Base-by-base conservation (phyloP, 2,329 filamentous ascomycete genomes). In the Apiospora koreana region DNA sequence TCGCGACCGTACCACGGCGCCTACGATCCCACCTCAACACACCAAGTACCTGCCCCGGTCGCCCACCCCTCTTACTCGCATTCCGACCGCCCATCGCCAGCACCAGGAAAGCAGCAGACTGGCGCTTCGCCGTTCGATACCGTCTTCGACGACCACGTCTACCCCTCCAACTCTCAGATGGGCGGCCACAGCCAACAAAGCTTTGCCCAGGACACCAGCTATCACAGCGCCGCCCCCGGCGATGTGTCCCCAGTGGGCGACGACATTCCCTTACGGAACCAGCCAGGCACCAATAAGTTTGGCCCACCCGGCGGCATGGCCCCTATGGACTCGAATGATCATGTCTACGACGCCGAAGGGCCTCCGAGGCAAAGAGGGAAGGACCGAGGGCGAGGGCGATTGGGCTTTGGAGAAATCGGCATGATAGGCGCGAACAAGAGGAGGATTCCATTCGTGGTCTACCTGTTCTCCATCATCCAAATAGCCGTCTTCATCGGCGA, bases 401-500 rank as follows among this genome's bases (percentile, higher is more conserved):
- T 90, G 65, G 82, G 85, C n/a, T 83, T 89, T 62, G 88, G 88
- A 68, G 86, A 90, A 79, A 78, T 90, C 69, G 87, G 87, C 71
- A 90, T 90, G 87, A 77, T 90, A 64, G 86, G 87, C 2, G 81
- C 87, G 16, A 81, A 86, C 74, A 84, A 82, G 77, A 88, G 86
- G 78, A 83, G 85, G 71, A 88, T 91, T 68, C 92, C 96, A 0
- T 96, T 93, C 87, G 89, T 97, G 8, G 93, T 94, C 43, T 98
- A 95, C 80, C 81, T 91, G 58, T 88, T 98, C 73, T 93, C 94
- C 2, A 69, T 91, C 41, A 87, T 92, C 16, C 95, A 98, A 80
- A 83, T 96, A 25, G 89, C 86, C 21, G 94, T 98, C 38, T 99
- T 99, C 78, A 93, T 98, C 73, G 94, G 87, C 68, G 94, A 98